These are phyloP conservation scores for Pichia sp. DNA, from an alignment of 1,139 yeast species.

Conservation along the genomic window DNA sequence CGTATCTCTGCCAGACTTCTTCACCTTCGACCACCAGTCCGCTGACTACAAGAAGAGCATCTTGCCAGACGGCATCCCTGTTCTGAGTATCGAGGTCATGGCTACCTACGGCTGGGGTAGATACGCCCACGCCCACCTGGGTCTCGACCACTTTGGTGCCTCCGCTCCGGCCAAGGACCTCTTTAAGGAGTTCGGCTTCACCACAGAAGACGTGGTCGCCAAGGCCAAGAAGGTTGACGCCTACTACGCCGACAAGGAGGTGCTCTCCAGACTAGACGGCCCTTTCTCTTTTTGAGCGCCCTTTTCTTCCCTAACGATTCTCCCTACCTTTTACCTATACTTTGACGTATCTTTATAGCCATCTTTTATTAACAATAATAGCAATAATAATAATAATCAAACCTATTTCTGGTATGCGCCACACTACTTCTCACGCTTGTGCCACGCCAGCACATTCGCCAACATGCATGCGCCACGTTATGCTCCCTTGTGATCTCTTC, in stretches of 20 bases:
- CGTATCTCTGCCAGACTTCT: slow-evolving; percentile 92
- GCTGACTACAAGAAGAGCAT: slow-evolving; percentile 76
- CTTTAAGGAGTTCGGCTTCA: slow-evolving; percentile 83
- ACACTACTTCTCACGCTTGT: not conserved
- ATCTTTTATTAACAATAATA: not conserved
- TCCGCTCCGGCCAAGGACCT: slow-evolving; percentile 87
- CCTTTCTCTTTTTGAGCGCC: slow-evolving; percentile 49
- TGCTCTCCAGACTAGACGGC: slow-evolving; percentile 71
- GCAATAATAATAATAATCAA: too few relatives aligned
- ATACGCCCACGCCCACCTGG: slow-evolving; percentile 95
- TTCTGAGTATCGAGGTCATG: slow-evolving; percentile 91
- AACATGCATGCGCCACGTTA: too few relatives aligned
- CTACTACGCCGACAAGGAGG: slow-evolving; percentile 74
- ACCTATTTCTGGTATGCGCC: too few relatives aligned
- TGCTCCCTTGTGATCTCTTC: not conserved
- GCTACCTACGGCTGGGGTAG: slow-evolving; percentile 90
- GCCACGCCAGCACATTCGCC: not conserved
- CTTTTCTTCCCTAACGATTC: not conserved
- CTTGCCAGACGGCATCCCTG: slow-evolving; percentile 92
- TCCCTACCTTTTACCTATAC: not conserved
- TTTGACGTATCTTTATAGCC: not conserved
- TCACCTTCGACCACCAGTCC: slow-evolving; percentile 82
- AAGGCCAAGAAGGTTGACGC: slow-evolving; percentile 78
- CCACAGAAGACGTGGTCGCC: slow-evolving; percentile 87
- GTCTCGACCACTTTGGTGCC: slow-evolving; percentile 95